Base-by-base conservation (phyloP, 2,329 filamentous ascomycete genomes). In the Arthroderma sp. region DNA sequence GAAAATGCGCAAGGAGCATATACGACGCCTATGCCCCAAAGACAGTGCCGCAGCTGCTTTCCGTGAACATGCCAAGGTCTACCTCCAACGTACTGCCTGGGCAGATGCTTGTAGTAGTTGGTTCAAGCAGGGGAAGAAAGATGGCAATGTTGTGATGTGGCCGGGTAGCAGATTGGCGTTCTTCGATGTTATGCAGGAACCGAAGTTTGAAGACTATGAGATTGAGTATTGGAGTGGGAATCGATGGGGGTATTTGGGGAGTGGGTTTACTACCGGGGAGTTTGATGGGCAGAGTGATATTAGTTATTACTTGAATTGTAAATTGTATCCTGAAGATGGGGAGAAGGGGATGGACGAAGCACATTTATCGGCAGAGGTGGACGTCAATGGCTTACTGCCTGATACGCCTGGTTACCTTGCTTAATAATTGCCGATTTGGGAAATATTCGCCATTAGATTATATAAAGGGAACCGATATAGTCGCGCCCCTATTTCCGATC, bases 91-190 rank as follows among this genome's bases (percentile, higher is more conserved):
- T 54, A 60, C 59, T 7, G 55, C 58, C 28, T 63, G 59, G 58
- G 54, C 58, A 4, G 59, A 60, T 31, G 55, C 56, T 7, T 63
- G 62, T 38, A 57, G 64, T 59, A 38, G 63, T 59, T 55, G 62
- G 62, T 63, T 61, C 54, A 62, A 62, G 56, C 63, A 65, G 44
- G 63, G 63, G 9, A 61, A 55, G 38, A 61, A 59, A 55, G 61
- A 62, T 41, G 64, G 64, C 8, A 60, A 61, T 25, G 56, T 63
- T 33, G 61, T 61, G 23, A 58, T 65, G 41, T 67, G 64, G 63
- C 65, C 65, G 8, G 65, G 64, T 28, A 62, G 55, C 11, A 57
- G 64, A 15, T 55, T 67, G 17, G 57, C 59, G 0, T 62, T 61
- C 55, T 59, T 62, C 31, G 59, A 62, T 13, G n/a, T 58, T 28